Percentiles rank a stretch among this genome's conserved stretches.
phyloP scores from a whole-genome alignment of 1,284 basidiomycete species.

The Waitea zeae region DNA sequence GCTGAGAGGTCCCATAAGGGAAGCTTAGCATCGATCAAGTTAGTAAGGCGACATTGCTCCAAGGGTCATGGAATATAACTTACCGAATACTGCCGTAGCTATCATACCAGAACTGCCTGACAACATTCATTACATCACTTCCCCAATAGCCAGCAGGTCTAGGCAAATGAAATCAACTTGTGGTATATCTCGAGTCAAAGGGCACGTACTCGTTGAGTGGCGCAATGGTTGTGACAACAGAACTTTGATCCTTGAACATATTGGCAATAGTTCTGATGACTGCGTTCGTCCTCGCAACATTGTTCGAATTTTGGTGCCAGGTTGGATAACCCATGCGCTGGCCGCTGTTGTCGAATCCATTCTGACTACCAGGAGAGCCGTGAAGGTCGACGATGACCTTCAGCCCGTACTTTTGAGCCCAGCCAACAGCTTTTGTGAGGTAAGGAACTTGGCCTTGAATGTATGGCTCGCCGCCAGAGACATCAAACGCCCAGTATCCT shows the following conservation, averaged over 20 bases:
- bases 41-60: no score
- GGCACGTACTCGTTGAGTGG: constrained; percentile 65
- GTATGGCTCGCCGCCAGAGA: constrained; percentile 67
- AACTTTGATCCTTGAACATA: constrained; percentile 35
- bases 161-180: constrained; percentile 4
- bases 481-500: constrained; percentile 86
- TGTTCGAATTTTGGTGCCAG: constrained; percentile 55
- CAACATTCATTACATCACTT: constrained; percentile 30
- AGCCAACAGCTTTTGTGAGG: constrained; percentile 52
- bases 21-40: no score
- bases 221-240: constrained; percentile 57
- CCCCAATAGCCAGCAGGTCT: constrained; percentile 70
- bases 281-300: constrained; percentile 53
- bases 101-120: constrained; percentile 58
- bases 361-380: constrained; percentile 74
- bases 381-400: constrained; percentile 78
- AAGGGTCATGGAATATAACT: no score
- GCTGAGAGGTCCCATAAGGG: constrained; percentile 24
- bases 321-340: constrained; percentile 38
- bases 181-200: background rate
- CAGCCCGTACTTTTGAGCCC: constrained; percentile 62
- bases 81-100: constrained; percentile 64
- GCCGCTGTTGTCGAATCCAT: constrained; percentile 80
- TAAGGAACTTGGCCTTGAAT: constrained; percentile 71
- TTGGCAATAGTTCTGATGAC: constrained; percentile 49